These are phyloP conservation scores for Cruciata laevipes DNA, from an alignment of 257 asterid species.

Conservation along the genomic window DNA sequence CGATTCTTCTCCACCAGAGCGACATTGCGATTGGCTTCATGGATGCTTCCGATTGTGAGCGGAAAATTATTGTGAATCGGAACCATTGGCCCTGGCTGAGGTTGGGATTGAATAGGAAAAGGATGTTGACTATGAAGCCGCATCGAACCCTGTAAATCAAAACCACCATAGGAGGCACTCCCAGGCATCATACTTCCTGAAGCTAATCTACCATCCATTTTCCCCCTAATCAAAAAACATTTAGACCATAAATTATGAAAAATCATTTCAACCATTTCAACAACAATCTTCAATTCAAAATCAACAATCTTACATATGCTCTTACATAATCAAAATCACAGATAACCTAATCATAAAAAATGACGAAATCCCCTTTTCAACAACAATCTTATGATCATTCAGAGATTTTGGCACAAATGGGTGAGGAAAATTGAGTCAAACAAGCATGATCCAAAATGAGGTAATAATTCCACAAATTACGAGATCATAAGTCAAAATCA, in stretches of 20 bases:
- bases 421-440: background rate
- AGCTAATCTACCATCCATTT: constrained; percentile 44
- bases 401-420: constrained; percentile 7
- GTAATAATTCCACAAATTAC: background rate
- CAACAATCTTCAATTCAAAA: too few relatives aligned
- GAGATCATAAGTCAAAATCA: background rate
- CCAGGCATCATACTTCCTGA: constrained; percentile 44
- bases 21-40: constrained; percentile 34
- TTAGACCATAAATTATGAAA: too few relatives aligned
- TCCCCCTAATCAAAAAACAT: constrained; percentile 6
- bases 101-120: constrained; percentile 21
- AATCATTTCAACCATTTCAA: too few relatives aligned
- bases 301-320: too few relatives aligned
- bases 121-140: constrained; percentile 40
- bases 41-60: constrained; percentile 40
- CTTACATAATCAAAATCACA: too few relatives aligned
- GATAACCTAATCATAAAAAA: background rate
- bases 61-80: constrained; percentile 45
- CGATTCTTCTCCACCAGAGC: constrained; percentile 34
- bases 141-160: constrained; percentile 43
- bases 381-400: too few relatives aligned
- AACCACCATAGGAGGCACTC: constrained; percentile 37
- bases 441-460: background rate
- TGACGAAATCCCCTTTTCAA: background rate
- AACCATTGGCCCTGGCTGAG: constrained; percentile 33